Conservation (phyloP, 2,329 filamentous ascomycete species). For the Colletotrichum siamense region DNA sequence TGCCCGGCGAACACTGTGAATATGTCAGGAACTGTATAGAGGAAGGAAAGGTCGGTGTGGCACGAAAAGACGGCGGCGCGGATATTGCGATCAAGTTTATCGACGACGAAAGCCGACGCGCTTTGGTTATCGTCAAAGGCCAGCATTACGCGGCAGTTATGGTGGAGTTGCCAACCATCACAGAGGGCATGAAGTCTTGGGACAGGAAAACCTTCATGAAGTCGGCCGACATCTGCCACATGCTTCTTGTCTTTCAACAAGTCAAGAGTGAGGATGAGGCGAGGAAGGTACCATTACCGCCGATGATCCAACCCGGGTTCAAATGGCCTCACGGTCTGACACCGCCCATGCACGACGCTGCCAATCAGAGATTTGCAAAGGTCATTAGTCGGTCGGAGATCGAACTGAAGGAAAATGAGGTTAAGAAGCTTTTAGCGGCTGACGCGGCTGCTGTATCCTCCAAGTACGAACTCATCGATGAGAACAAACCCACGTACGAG, state of each 20-base stretch:
- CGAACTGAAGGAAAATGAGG: slow-evolving; percentile 81
- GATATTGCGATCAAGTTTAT: slow-evolving; percentile 85
- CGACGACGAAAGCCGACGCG: slow-evolving; percentile 74
- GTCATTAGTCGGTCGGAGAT: slow-evolving; percentile 83
- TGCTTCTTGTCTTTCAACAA: slow-evolving; percentile 78
- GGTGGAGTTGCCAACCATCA: slow-evolving; percentile 85
- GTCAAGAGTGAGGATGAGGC: slow-evolving; percentile 73
- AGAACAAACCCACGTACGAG: slow-evolving; percentile 40
- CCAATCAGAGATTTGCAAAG: slow-evolving; percentile 83
- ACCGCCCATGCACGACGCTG: slow-evolving; percentile 85
- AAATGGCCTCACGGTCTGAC: slow-evolving; percentile 87
- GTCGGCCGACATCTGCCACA: slow-evolving; percentile 86
- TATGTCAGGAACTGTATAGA: slow-evolving; percentile 79
- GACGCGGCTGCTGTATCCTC: slow-evolving; percentile 69
- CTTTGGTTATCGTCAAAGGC: slow-evolving; percentile 72
- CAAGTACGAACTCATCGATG: slow-evolving; percentile 69
- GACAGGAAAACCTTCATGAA: slow-evolving; percentile 89
- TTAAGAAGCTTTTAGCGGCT: slow-evolving; percentile 74
- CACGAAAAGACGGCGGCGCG: slow-evolving; percentile 68
- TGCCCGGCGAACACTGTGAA: slow-evolving; percentile 84
- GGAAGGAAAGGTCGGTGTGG: slow-evolving; percentile 77
- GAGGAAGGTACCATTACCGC: slow-evolving; percentile 69
- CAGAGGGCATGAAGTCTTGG: slow-evolving; percentile 94
- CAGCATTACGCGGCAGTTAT: slow-evolving; percentile 78
- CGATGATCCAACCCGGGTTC: slow-evolving; percentile 71